A percentile compares a stretch with the other conserved stretches of the same genome.
phyloP scores from a whole-genome alignment of 2,329 filamentous ascomycete genomes.

The Fusarium kyushuense region DNA sequence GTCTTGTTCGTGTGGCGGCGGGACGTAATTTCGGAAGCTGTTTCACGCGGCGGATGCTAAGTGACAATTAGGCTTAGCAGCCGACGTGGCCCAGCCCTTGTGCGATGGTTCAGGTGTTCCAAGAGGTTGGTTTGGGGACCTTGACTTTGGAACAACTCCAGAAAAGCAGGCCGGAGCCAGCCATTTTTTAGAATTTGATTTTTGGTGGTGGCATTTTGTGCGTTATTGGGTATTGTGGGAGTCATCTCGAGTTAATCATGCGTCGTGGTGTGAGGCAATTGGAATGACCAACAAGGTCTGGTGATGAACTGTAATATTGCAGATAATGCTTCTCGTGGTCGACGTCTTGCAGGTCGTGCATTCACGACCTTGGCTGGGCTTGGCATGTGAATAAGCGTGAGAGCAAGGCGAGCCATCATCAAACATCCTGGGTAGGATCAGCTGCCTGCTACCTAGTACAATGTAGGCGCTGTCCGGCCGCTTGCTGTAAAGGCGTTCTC shows the following conservation, averaged over 20 bases:
- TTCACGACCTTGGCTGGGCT: conserved; percentile 27
- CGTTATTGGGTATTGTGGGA: conserved; percentile 12
- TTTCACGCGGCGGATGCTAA: conserved; percentile 47
- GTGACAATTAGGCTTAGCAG: conserved; percentile 40
- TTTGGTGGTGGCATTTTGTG: conserved; percentile 13
- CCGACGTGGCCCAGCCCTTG: conserved; percentile 47
- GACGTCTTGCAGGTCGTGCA: conserved; percentile 19
- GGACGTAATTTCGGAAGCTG: conserved; percentile 53
- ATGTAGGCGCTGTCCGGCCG: conserved; percentile 13
- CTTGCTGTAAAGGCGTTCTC: conserved; percentile 16
- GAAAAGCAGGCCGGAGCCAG: conserved; percentile 24
- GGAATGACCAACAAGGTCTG: conserved; percentile 26
- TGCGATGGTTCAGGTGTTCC: conserved; percentile 25
- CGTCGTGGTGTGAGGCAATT: conserved; percentile 32
- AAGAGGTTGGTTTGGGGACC: conserved; percentile 29
- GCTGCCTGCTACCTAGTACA: neutral
- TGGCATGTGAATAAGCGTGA: conserved; percentile 15
- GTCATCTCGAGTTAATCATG: conserved; percentile 34
- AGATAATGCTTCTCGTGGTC: conserved; percentile 1
- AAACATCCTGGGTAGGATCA: conserved; percentile 21
- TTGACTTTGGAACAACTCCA: conserved; percentile 11
- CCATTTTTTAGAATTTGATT: conserved; percentile 1
- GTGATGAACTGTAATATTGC: conserved; percentile 8
- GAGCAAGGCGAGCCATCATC: conserved; percentile 2
- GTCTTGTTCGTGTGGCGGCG: conserved; percentile 45